Percentiles rank a stretch among this genome's conserved stretches.
Evolutionary conservation across 208 protist species (phyloP).

Genomic region (Leishmania major): DNA sequence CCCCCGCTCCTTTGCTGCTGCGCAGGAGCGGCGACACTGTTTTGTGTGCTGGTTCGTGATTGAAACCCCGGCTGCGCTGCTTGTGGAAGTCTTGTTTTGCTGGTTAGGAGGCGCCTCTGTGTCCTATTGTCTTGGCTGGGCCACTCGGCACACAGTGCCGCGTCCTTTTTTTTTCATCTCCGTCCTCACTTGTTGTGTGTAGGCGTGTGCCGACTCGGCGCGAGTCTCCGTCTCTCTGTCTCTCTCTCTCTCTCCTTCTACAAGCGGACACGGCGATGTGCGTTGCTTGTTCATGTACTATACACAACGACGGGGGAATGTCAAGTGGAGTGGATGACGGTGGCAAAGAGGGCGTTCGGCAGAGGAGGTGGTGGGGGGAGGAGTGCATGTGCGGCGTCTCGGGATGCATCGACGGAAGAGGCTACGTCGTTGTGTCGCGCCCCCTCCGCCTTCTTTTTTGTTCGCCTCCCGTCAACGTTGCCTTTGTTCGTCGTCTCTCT

Average conservation of each 20-base stretch:
- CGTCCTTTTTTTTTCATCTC: too few relatives aligned
- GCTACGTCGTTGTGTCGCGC: not conserved
- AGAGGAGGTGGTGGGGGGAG: not conserved
- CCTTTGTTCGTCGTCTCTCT: not conserved
- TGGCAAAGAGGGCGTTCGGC: not conserved
- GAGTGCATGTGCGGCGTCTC: not conserved
- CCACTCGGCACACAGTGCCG: not conserved
- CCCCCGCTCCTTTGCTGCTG: not conserved
- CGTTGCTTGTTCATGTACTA: conserved; percentile 4
- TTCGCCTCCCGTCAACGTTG: not conserved
- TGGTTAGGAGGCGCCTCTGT: not conserved
- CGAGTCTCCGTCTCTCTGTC: not conserved
- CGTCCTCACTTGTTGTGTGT: not conserved
- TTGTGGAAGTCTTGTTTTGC: not conserved
- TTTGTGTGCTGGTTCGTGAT: not conserved
- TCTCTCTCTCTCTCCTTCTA: not conserved
- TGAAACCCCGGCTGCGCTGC: not conserved
- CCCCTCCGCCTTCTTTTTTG: not conserved
- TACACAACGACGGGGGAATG: not conserved
- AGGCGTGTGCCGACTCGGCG: not conserved
- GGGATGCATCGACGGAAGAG: not conserved
- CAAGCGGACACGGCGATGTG: not conserved
- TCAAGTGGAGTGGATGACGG: not conserved
- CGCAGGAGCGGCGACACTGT: too few relatives aligned
- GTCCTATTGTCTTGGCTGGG: not conserved